Conservation (phyloP, 768 basidiomycete species). For the Neoboletus brunneissimus region DNA sequence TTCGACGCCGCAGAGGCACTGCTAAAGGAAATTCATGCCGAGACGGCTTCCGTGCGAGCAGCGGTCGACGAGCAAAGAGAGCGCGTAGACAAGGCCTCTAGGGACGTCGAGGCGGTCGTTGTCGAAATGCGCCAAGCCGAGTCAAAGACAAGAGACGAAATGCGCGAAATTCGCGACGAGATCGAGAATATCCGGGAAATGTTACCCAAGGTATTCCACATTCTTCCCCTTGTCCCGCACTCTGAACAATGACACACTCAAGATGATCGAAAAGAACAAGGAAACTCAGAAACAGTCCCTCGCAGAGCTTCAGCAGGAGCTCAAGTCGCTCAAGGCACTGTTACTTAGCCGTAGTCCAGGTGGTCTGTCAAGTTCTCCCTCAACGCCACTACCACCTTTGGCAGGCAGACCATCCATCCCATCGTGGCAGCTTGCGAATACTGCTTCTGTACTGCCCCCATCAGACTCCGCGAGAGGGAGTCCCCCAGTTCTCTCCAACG, state of each 20-base stretch:
- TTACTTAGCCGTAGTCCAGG: conserved; percentile 68
- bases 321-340: conserved; percentile 91
- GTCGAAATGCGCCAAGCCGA: conserved; percentile 78
- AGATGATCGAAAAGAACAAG: conserved; percentile 97
- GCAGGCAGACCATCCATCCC: conserved; percentile 75
- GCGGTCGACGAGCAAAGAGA: conserved; percentile 77
- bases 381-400: conserved; percentile 49
- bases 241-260: conserved; percentile 1
- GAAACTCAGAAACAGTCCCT: conserved; percentile 81
- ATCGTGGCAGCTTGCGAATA: conserved; percentile 79
- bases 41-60: conserved; percentile 66
- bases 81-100: conserved; percentile 66
- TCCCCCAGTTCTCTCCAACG: conserved; percentile 31
- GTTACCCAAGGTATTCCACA: conserved; percentile 75
- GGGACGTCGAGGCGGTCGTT: conserved; percentile 70
- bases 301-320: conserved; percentile 85
- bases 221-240: not conserved
- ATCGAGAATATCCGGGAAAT: conserved; percentile 87
- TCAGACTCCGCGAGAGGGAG: conserved; percentile 12
- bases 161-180: conserved; percentile 90
- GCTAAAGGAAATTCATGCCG: conserved; percentile 74
- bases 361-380: conserved; percentile 44
- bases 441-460: conserved; percentile 23
- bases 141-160: conserved; percentile 75
- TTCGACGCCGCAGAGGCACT: conserved; percentile 87